Evolutionary conservation across 345 rosid species (phyloP), one percentile per base, ranked within the genome.

Genomic region (Populus nigra): DNA sequence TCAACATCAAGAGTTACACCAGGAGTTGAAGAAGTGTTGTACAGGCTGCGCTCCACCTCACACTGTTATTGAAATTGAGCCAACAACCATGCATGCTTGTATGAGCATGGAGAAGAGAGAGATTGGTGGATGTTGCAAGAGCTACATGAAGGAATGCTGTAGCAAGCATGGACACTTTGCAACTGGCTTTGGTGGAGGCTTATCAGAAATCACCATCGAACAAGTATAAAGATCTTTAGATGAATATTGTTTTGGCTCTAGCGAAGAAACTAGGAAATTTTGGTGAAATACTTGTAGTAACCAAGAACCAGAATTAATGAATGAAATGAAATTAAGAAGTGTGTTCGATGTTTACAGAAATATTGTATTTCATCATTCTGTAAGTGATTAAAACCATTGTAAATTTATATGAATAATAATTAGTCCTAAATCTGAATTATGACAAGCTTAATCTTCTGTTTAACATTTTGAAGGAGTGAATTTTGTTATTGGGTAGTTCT

Each of bases 111-210:
- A 76, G 78, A 83, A 75, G 65, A 84, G 85, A 67, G 89, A 84
- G 61, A 62, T 41, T 16, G 88, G 84, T 23, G 84, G 89, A 27
- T 87, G 90, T 69, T 87, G 92, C 81, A 85, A 74, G 81, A 84
- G 86, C 75, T 86, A 84, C 72, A 68, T 76, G 82, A 83, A 83
- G 72, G 88, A 87, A 78, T 87, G 89, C 29, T 84, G 88, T 35
- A 65, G 78, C 17, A 77, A 80, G 65, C 84, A 81, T 45, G 83
- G 79, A 22, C 87, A 85, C 17, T 74, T 79, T 47, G 82, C 81
- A 65, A 45, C 62, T 65, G 78, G 82, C 7, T 74, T 79, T 29
- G 86, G 85, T 65, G 82, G 78, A 71, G 47, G 81, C 63, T 79
- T 82, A n/a, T 72, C 83, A 11, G 88, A 88, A 43, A 82, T 88